Evolutionary conservation across 176 grass and related monocot genomes (phyloP), one percentile per base, ranked within the genome.

Genomic region (Aechmea fasciata): DNA sequence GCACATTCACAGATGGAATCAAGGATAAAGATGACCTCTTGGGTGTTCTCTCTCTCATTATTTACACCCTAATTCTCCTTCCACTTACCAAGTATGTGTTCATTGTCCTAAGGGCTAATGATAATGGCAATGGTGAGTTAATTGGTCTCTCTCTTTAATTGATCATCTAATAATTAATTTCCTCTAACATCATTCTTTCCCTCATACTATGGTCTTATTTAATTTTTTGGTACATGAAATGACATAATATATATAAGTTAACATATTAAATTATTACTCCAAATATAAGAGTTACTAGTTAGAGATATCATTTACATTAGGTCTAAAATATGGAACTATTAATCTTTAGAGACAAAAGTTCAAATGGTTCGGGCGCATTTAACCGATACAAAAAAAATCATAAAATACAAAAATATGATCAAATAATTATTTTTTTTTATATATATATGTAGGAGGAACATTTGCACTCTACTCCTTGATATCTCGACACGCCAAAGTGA

Each of bases 401-500:
- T 13, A 0, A 17, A n/a, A 12, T 57, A 13, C 11, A 13, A 17
- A 57, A 26, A 26, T 26, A 79, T 47, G 48, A 64, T 65, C 15
- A 66, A 18, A 71, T 69, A 64, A 65, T 81, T 33, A 4, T 4
- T 33, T 33, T 41, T 41, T 41, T 41, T 6, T 41, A 23, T 33
- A 41, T 41, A 7, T 41, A 41, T 22, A 9, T 15, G 59, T 68
- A 92, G 85, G 85, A 3, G 89, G 89, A 20, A 88, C 89, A 14
- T 92, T 92, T 75, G 89, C 89, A 69, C 82, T 92, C 15, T 92
- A 88, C 80, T 92, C 89, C 50, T 70, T 92, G 85, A 88, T 92
- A 78, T 92, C 78, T 69, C 66, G 89, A 49, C 72, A 92, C 75
- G 82, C 82, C 1, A 92, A 79, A 48, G 73, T 88, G 64, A 85